phyloP scores from a whole-genome alignment of 257 asterid species.

The Capsicum pubescens region DNA sequence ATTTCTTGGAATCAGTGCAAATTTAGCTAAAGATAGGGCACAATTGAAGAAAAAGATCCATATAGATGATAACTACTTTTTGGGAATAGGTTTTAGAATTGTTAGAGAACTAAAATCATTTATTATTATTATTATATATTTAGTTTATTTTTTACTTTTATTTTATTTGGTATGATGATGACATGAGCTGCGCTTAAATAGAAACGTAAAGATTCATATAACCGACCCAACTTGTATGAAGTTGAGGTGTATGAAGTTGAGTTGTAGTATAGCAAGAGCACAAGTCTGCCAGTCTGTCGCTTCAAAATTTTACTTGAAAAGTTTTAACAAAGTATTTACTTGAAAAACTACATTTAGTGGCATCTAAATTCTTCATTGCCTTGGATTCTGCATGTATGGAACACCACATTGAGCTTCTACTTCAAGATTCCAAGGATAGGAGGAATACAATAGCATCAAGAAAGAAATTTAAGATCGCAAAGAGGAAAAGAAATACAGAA shows the following conservation, averaged over 20 bases:
- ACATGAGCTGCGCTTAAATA: conserved; percentile 2
- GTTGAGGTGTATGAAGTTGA: background rate
- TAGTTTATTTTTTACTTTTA: background rate
- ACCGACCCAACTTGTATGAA: background rate
- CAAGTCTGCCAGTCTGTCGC: background rate
- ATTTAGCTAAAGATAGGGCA: background rate
- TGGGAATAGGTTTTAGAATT: too few species aligned
- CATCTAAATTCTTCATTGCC: background rate
- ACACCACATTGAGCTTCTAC: background rate
- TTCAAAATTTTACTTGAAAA: conserved; percentile 9
- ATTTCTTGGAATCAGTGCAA: background rate
- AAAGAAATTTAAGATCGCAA: background rate
- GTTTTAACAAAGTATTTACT: background rate
- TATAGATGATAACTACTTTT: background rate
- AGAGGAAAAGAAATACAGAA: background rate
- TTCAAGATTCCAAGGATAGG: background rate
- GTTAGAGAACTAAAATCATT: background rate
- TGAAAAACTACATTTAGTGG: background rate
- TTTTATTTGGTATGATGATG: conserved; percentile 8
- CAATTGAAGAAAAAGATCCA: background rate
- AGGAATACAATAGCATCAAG: conserved; percentile 10
- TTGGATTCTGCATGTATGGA: conserved; percentile 6
- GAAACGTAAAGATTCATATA: background rate
- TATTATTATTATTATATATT: background rate
- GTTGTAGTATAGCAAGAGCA: background rate